Evolutionary conservation across 345 rosid species (phyloP).

Genomic region (Kandelia obovata): DNA sequence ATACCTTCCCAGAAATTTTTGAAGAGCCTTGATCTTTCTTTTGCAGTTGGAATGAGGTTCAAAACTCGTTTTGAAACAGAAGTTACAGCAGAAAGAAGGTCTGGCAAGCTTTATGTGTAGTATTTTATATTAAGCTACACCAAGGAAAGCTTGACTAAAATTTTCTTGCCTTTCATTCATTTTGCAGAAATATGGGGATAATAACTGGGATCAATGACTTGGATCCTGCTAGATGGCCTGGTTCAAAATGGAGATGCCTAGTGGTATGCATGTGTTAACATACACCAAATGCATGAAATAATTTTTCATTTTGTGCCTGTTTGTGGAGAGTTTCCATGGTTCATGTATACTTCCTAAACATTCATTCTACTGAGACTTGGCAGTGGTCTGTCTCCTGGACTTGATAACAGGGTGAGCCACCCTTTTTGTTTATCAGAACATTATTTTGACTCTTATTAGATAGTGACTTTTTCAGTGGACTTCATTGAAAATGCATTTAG

Average conservation of each 20-base stretch:
- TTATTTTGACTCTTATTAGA: too few species aligned
- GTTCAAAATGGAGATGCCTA: conserved; percentile 95
- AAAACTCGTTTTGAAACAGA: conserved; percentile 80
- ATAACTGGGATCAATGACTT: conserved; percentile 72
- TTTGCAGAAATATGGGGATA: conserved; percentile 64
- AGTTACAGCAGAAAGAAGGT: conserved; percentile 94
- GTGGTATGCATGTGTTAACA: conserved; percentile 38
- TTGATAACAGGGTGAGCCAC: neutral
- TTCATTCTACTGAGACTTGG: neutral
- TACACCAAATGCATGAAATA: neutral
- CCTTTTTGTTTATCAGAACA: too few species aligned
- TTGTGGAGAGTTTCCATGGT: neutral
- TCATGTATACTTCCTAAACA: neutral
- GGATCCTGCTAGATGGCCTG: conserved; percentile 90
- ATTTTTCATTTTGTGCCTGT: neutral
- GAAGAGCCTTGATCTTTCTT: conserved; percentile 65
- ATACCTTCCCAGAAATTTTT: conserved; percentile 62
- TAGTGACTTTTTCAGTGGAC: too few species aligned
- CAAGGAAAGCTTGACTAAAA: conserved; percentile 1
- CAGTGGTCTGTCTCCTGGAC: neutral
- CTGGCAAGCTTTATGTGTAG: conserved; percentile 3
- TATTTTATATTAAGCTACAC: neutral
- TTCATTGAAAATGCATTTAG: too few species aligned
- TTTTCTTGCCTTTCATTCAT: neutral
- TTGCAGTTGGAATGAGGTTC: conserved; percentile 82